A percentile compares a stretch with the other conserved stretches of the same genome.
Evolutionary conservation across 192 early-diverging fungal genomes (phyloP).

Genomic region (Gonapodya sp.): DNA sequence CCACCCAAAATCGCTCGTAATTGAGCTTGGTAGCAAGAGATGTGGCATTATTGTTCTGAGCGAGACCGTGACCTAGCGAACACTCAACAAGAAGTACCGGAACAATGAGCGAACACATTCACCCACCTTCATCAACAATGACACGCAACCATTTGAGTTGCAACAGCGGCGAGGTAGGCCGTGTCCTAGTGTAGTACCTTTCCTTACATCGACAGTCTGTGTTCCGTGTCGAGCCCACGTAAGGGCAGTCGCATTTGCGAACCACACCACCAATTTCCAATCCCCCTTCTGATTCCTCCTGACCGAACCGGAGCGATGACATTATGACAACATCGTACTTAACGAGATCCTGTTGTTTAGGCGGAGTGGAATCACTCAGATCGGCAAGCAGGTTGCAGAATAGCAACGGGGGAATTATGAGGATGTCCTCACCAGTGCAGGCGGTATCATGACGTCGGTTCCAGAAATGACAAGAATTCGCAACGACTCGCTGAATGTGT

Average conservation of each 20-base stretch:
- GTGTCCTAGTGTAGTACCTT: slow-evolving; percentile 1
- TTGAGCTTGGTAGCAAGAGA: not conserved
- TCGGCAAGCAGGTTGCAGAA: not conserved
- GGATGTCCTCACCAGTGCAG: slow-evolving; percentile 16
- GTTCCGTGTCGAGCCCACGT: slow-evolving; percentile 25
- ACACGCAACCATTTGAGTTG: slow-evolving; percentile 67
- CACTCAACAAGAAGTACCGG: not conserved
- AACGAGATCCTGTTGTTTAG: slow-evolving; percentile 37
- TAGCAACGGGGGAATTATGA: not conserved
- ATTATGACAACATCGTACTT: slow-evolving; percentile 65
- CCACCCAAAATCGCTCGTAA: not conserved
- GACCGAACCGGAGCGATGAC: slow-evolving; percentile 47
- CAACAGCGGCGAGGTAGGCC: slow-evolving; percentile 53
- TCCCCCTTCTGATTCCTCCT: slow-evolving; percentile 40
- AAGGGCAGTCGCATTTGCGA: slow-evolving; percentile 21
- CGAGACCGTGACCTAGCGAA: not conserved
- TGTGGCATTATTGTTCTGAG: not conserved
- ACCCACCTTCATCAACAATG: slow-evolving; percentile 77
- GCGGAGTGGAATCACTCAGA: not conserved
- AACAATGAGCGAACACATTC: not conserved
- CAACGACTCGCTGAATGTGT: slow-evolving; percentile 38
- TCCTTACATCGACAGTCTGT: not conserved
- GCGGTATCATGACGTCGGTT: slow-evolving; percentile 33
- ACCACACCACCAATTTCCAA: slow-evolving; percentile 19
- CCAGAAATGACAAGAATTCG: slow-evolving; percentile 31